Evolutionary conservation across 179 eudicot genomes (phyloP), one percentile per base, ranked within the genome.

Genomic region (Beta lomatogona): DNA sequence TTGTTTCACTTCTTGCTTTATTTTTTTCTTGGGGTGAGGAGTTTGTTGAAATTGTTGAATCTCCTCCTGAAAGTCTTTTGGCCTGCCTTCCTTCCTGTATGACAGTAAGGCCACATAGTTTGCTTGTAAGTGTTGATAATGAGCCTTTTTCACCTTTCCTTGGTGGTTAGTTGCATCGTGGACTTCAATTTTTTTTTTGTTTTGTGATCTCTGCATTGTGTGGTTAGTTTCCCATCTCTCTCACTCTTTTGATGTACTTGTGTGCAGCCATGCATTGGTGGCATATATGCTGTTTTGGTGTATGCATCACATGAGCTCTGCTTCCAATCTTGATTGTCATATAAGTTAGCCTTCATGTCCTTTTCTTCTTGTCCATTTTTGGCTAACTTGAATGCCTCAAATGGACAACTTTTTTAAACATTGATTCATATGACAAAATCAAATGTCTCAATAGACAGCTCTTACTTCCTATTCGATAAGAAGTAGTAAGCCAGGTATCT

Each of bases 191-290:
- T 57, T 57, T 21, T 52, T 7, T 16, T 15, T 14, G 12, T 25
- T 73, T 73, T 53, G n/a, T 53, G 12, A 28, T 73, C 6, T 14
- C 77, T 15, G 66, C 66, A 75, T 55, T 75, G 6, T 75, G 4
- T 28, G 44, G 66, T 19, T 6, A 57, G 28, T 75, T 28, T 50
- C 52, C 28, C 78, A 8, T 36, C 6, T 75, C 19, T 28, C 50
- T 57, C n/a, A 16, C 13, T 58, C 21, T 28, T 12, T 72, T 41
- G 18, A 22, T 71, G 59, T 12, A 50, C n/a, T 2, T 48, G 16
- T 10, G 31, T 50, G 41, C 41, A 36, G 41, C 41, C 41, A 36
- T 36, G 52, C 48, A 4, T 71, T 0, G 22, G 13, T 63, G 59
- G 59, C 59, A 4, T 12, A 13, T 66, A 15, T 16, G 53, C 53